phyloP scores from a whole-genome alignment of 176 grass and related monocot species.

The Oryza meridionalis region DNA sequence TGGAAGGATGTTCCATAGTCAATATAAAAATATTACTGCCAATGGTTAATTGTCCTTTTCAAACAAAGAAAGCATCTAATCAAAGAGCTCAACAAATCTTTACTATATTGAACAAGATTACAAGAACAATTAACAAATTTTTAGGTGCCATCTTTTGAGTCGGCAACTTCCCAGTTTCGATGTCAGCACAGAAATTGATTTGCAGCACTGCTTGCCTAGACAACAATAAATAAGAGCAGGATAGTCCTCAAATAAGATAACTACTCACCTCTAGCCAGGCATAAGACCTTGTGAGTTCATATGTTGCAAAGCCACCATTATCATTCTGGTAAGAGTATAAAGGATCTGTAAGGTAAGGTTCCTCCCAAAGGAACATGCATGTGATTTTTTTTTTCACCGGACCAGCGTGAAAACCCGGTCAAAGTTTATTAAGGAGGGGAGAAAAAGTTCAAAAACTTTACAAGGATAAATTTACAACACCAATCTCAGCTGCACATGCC shows the following conservation, averaged over 20 bases:
- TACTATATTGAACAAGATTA: not conserved
- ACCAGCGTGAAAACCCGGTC: too few relatives aligned
- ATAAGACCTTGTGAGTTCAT: slow-evolving; percentile 93
- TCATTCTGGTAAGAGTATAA: slow-evolving; percentile 60
- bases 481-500: too few relatives aligned
- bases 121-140: not conserved
- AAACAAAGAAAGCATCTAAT: slow-evolving; percentile 27
- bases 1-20: not conserved
- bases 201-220: not conserved
- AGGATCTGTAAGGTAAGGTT: slow-evolving; percentile 32
- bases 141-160: not conserved
- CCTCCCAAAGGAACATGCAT: not conserved
- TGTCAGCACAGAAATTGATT: not conserved
- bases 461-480: too few relatives aligned
- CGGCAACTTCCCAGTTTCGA: not conserved
- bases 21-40: slow-evolving; percentile 25
- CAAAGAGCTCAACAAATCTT: not conserved
- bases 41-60: not conserved
- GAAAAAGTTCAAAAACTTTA: too few relatives aligned
- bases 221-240: not conserved
- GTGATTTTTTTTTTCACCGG: too few relatives aligned
- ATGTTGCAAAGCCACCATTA: slow-evolving; percentile 88
- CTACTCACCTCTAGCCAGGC: slow-evolving; percentile 85
- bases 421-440: too few relatives aligned
- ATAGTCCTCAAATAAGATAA: slow-evolving; percentile 13